A percentile compares a stretch with the other conserved stretches of the same genome.
Conservation (phyloP, 768 basidiomycete species). For the Tricholoma furcatifolium region DNA sequence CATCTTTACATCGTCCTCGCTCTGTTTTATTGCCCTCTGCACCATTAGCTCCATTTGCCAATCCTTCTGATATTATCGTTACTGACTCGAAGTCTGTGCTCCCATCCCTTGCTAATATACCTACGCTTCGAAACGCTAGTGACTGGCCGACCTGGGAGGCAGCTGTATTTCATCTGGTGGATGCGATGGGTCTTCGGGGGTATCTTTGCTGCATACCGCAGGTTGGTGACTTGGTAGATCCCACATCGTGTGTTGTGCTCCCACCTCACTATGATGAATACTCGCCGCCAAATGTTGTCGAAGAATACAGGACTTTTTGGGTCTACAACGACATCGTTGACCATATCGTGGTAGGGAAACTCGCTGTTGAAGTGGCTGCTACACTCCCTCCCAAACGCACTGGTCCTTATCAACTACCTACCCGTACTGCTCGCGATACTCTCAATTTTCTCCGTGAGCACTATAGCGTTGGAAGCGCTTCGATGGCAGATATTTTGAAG, state of each 20-base stretch:
- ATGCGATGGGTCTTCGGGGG: too few species aligned
- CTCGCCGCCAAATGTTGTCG: not conserved
- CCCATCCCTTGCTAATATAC: not conserved
- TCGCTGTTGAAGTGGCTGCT: not conserved
- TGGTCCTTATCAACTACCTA: not conserved
- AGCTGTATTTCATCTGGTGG: too few species aligned
- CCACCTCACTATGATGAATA: not conserved
- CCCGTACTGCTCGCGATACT: not conserved
- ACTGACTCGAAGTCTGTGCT: not conserved
- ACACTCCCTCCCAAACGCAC: not conserved
- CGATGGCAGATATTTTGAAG: not conserved
- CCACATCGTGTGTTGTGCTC: not conserved
- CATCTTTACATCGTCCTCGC: too few species aligned
- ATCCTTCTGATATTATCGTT: constrained; percentile 7
- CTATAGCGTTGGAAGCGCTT: constrained; percentile 1
- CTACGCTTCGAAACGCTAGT: not conserved
- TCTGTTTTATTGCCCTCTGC: too few species aligned
- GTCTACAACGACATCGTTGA: not conserved
- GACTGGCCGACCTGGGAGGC: too few species aligned
- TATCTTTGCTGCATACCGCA: not conserved
- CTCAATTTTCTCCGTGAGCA: not conserved
- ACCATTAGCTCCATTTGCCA: too few species aligned
- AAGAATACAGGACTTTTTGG: not conserved
- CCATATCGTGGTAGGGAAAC: not conserved
- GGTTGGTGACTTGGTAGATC: not conserved